Evolutionary conservation across 1,284 basidiomycete genomes (phyloP), one percentile per base, ranked within the genome.

Genomic region (Microbotryum intermedium): DNA sequence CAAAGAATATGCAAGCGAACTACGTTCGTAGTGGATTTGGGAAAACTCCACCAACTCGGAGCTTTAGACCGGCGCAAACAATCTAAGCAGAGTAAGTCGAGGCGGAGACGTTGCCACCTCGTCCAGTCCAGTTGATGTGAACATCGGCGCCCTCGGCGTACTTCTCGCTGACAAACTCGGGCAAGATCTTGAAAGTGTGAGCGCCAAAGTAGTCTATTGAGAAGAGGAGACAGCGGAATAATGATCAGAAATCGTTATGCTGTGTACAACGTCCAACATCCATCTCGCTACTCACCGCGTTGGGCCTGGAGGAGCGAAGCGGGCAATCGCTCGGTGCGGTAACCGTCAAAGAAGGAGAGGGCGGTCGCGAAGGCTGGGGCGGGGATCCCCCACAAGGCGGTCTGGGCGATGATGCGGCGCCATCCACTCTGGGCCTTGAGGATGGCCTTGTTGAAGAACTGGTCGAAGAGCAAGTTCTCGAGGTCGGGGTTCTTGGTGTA

Each of bases 301-400:
- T 97, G 94, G 57, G 83, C 94, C 80, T 99, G 94, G 65, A 99
- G 80, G 80, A 93, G 73, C 43, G 68, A 92, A 62, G 95, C 95
- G 45, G 94, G 90, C 60, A 97, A 83, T 66, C 88, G 80, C 73
- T 92, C 94, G 68, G 79, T 79, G 67, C 82, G 76, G 83, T 97
- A 98, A 55, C 95, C 95, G 77, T 99, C 95, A 76, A 95, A 97
- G 87, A 98, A 99, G 67, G 94, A 90, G 55, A 99, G 83, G 55
- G 94, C 63, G 58, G 92, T 94, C 79, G 89, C 91, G 81, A 91
- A 90, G 39, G 91, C 92, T 44, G 94, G 93, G 53, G 90, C 88
- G 67, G 94, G 90, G 75, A 97, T 93, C 76, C 95, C 94, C 90
- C 92, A 97, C 65, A 97, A 88, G 65, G 90, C 86, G 65, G 90